Percentiles rank a stretch among this genome's conserved stretches.
phyloP scores from a whole-genome alignment of 805 yeast genomes.

The Pichia ethanolica region DNA sequence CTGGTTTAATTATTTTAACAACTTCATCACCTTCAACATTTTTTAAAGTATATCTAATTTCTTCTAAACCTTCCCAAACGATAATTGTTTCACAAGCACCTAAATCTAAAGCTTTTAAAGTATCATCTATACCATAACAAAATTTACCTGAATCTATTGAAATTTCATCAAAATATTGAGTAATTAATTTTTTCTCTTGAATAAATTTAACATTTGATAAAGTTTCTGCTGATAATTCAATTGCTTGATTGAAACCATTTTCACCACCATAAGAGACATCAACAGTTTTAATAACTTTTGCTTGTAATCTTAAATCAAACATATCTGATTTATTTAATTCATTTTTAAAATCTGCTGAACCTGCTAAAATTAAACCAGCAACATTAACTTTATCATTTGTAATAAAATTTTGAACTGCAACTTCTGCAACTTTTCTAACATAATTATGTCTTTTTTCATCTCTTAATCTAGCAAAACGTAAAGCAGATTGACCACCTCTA shows the following conservation, averaged over 20 bases:
- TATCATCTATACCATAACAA: constrained; percentile 97
- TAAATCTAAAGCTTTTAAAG: constrained; percentile 89
- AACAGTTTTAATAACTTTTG: constrained; percentile 84
- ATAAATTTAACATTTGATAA: constrained; percentile 94
- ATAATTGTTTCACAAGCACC: constrained; percentile 94
- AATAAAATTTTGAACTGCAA: constrained; percentile 94
- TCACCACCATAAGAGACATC: constrained; percentile 99
- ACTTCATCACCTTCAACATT: constrained; percentile 75
- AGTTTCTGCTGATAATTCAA: constrained; percentile 94
- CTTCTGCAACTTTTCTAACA: constrained; percentile 96
- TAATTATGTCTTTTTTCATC: constrained; percentile 99
- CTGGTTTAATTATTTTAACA: constrained; percentile 66
- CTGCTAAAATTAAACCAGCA: constrained; percentile 92
- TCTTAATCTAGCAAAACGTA: constrained; percentile 98
- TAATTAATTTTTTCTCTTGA: constrained; percentile 94
- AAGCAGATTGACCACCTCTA: constrained; percentile 99
- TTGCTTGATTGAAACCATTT: constrained; percentile 98
- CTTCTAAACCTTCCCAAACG: constrained; percentile 87
- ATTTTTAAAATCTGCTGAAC: constrained; percentile 97
- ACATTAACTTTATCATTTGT: constrained; percentile 92
- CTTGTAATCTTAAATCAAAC: constrained; percentile 83
- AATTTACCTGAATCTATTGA: constrained; percentile 95
- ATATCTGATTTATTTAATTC: constrained; percentile 89
- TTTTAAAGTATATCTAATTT: constrained; percentile 74
- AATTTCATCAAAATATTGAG: constrained; percentile 90